Evolutionary conservation across 164 flowering plant genomes (phyloP), one percentile per base, ranked within the genome.

Genomic region (Stephania japonica): DNA sequence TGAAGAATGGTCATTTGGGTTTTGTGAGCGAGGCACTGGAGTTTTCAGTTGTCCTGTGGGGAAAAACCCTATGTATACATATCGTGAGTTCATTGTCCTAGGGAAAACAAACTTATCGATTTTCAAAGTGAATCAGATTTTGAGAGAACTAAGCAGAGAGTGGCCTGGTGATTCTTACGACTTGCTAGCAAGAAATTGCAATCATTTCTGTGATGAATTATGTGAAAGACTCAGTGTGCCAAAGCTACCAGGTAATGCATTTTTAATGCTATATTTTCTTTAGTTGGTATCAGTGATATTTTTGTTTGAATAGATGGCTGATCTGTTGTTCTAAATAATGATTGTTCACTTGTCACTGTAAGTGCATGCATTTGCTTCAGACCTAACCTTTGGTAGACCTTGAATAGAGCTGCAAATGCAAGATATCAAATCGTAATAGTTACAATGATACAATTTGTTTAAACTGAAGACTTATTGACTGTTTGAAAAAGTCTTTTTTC

Each of bases 1-100:
- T 32, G 97, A 94, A 14, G 98, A 94, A 75, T 94, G 97, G 97
- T 94, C 98, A 9, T 94, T 94, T 83, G 98, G 98, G 68, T 94
- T 80, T 72, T 95, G 98, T 83, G 98, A 95, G 63, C 86, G 84
- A 75, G 98, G 99, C 73, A 84, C 86, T 84, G 99, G 99, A 59
- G 98, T 95, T 49, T 92, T 95, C 72, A 86, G 89, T 77, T 95
- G 98, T 70, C 94, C 98, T 47, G 75, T 91, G 62, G 77, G 86
- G 73, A 86, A 87, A 80, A 95, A 95, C 81, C 94, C 97, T 2
- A 93, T 95, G 99, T 95, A 95, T 70, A 89, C 96, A 63, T 93
- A 89, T 74, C 93, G 99, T 59, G 98, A 95, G 73, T 27, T 78
- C 75, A 87, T 95, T 69, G 83, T 84, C 71, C 93, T 93, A 68